Conservation (phyloP, 768 basidiomycete species). For the Boletus bicolor region DNA sequence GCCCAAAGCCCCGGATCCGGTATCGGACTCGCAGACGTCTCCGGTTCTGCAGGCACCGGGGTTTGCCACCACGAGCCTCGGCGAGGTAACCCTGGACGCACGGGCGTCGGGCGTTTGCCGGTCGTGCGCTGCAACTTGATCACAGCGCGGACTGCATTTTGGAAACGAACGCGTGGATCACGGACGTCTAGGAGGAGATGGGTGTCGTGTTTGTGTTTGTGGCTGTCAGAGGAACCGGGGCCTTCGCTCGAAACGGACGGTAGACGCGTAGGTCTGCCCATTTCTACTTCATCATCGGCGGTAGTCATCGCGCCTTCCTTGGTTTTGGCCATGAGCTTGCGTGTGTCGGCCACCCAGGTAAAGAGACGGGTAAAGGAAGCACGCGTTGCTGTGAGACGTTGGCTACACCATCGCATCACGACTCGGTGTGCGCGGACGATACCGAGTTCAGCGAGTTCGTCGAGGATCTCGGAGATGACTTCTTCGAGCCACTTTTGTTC, state of each 20-base stretch:
- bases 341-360: slow-evolving; percentile 9
- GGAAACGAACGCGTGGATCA: slow-evolving; percentile 34
- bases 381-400: slow-evolving; percentile 8
- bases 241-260: slow-evolving; percentile 7
- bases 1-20: slow-evolving; percentile 20
- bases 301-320: neutral
- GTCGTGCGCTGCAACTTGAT: slow-evolving; percentile 37
- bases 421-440: slow-evolving; percentile 26
- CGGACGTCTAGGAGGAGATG: slow-evolving; percentile 20
- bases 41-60: neutral
- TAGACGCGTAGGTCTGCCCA: neutral
- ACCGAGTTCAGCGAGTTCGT: slow-evolving; percentile 17
- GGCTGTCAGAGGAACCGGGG: neutral
- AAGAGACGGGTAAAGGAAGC: slow-evolving; percentile 9
- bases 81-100: slow-evolving; percentile 24
- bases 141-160: slow-evolving; percentile 41
- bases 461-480: slow-evolving; percentile 29
- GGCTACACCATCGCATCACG: slow-evolving; percentile 23
- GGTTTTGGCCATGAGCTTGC: neutral
- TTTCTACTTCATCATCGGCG: neutral
- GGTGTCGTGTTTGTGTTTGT: neutral
- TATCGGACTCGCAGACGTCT: slow-evolving; percentile 13
- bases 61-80: slow-evolving; percentile 30
- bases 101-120: slow-evolving; percentile 20
- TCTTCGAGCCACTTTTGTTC: slow-evolving; percentile 48